Evolutionary conservation across 2,329 filamentous ascomycete species (phyloP).

Genomic region (Sordariomycetes sp.): DNA sequence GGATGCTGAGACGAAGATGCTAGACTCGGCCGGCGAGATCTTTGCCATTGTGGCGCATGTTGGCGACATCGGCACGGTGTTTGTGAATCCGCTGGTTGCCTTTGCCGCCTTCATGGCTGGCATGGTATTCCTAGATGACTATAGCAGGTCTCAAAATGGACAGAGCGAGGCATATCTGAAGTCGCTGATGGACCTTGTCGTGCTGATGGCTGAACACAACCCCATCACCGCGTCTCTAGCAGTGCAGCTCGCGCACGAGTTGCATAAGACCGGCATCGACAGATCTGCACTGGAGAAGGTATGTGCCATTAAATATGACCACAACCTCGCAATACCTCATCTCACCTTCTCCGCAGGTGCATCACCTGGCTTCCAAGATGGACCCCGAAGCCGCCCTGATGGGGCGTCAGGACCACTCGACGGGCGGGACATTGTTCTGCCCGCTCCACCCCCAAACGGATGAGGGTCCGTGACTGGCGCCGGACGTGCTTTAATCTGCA

Average conservation of each 20-base stretch:
- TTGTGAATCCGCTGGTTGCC: not conserved
- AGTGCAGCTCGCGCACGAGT: not conserved
- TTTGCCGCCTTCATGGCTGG: not conserved
- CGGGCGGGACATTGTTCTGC: not conserved
- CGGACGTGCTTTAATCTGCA: not conserved
- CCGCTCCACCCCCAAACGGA: not conserved
- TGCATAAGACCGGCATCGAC: not conserved
- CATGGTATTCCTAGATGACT: not conserved
- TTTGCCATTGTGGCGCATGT: conserved; percentile 73
- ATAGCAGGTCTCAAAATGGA: too few species aligned
- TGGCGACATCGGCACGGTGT: conserved; percentile 36
- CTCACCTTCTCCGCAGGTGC: not conserved
- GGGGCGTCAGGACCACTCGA: not conserved
- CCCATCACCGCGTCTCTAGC: not conserved
- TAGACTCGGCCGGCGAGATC: conserved; percentile 75
- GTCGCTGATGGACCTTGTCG: not conserved
- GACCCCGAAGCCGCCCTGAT: not conserved
- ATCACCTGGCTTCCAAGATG: not conserved
- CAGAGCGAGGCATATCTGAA: not conserved
- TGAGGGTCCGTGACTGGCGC: not conserved
- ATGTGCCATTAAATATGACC: not conserved
- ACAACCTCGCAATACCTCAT: not conserved
- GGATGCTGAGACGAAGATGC: conserved; percentile 61
- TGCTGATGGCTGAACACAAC: not conserved
- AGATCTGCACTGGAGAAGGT: not conserved